Base-by-base conservation (phyloP, 768 basidiomycete species). In the Lactarius hatsudake region DNA sequence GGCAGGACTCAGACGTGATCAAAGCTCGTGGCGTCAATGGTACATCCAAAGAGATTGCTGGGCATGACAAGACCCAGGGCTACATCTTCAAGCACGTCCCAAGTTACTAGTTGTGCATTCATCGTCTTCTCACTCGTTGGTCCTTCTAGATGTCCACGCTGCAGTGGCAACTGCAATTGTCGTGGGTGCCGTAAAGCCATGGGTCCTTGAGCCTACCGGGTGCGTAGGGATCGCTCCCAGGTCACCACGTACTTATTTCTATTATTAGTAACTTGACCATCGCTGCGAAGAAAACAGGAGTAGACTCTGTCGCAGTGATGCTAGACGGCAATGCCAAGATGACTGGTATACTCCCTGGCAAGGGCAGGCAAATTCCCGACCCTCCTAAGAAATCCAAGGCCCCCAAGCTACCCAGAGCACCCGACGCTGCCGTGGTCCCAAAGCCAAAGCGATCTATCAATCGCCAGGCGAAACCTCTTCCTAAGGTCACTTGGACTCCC, bases 111-210 rank as follows among this genome's bases (percentile, higher is more conserved):
- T 63, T 36, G 61, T 63, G 32, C 55, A 26, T 48, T 48, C 58
- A 71, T 64, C 36, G 12, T 38, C 20, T 63, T 23, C 63, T 32
- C 75, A 73, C 45, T 9, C 59, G 43, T 55, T 34, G 55, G 20
- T 13, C 5, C 20, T 43, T 60, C 54, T 32, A 92, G 90, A 73
- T 93, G 91, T 69, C 89, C 89, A 5, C 83, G 81, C 71, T 93
- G 91, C 66, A 78, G 82, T 60, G 85, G 83, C 70, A 76, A 80
- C 12, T 93, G 91, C 76, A 90, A 86, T 73, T 93, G 91, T 69
- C 79, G 81, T 51, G 75, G 74, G 5, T 93, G 91, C 76, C 82
- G 86, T 65, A 89, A 87, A 75, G 78, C 82, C 18, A 81, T 85
- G 73, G 89, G 88, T n/a, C 26, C 77, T 88, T 36, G 80, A 81